phyloP scores from a whole-genome alignment of 257 asterid genomes.

The Scutellaria barbata region DNA sequence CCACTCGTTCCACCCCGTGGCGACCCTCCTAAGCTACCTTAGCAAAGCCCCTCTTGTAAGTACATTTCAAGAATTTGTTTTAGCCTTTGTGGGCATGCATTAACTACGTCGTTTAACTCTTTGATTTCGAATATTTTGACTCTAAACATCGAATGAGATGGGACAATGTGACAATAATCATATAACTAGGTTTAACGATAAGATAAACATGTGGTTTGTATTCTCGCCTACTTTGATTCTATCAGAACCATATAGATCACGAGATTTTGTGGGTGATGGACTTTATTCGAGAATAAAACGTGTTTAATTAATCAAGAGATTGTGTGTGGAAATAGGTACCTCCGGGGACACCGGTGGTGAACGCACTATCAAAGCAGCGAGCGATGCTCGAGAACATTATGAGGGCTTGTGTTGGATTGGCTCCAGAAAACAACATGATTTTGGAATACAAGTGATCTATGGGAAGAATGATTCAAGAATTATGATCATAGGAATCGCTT shows the following conservation, averaged over 20 bases:
- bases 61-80: slow-evolving; percentile 20
- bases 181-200: neutral
- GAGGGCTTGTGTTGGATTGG: slow-evolving; percentile 98
- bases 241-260: neutral
- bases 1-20: slow-evolving; percentile 96
- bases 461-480: slow-evolving; percentile 14
- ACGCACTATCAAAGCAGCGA: slow-evolving; percentile 92
- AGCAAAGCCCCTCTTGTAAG: slow-evolving; percentile 98
- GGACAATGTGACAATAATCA: no score
- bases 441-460: slow-evolving; percentile 81
- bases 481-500: slow-evolving; percentile 20
- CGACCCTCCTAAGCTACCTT: slow-evolving; percentile 94
- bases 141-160: no score
- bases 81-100: no score
- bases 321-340: slow-evolving; percentile 69
- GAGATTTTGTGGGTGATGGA: neutral
- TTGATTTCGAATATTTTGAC: no score
- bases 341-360: slow-evolving; percentile 98
- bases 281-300: neutral
- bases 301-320: neutral
- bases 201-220: slow-evolving; percentile 25
- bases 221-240: no score
- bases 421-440: slow-evolving; percentile 99
- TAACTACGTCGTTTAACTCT: no score
- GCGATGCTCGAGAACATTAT: slow-evolving; percentile 96